These are phyloP conservation scores for Trichoderma gracile DNA, from an alignment of 2,329 filamentous ascomycete genomes.

Conservation along the genomic window DNA sequence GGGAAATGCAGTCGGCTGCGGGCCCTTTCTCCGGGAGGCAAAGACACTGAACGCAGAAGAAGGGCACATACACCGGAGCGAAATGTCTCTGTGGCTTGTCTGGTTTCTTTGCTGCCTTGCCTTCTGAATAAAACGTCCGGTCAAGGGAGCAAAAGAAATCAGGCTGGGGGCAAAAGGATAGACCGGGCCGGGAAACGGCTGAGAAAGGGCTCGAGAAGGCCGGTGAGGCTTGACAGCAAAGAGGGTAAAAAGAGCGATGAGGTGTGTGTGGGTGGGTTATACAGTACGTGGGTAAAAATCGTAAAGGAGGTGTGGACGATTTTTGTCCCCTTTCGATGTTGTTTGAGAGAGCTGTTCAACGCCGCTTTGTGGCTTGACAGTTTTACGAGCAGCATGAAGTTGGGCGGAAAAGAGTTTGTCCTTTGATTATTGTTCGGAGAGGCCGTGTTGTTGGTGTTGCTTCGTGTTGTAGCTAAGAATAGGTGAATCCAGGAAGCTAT, in stretches of 20 bases:
- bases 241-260: not conserved
- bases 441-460: not conserved
- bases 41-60: too few species aligned
- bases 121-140: too few species aligned
- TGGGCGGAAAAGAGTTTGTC: slow-evolving; percentile 6
- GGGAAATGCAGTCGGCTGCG: too few species aligned
- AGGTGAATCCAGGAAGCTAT: not conserved
- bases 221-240: not conserved
- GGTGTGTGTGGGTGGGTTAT: slow-evolving; percentile 21
- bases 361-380: not conserved
- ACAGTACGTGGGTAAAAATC: slow-evolving; percentile 11
- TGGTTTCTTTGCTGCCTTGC: too few species aligned
- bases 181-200: too few species aligned
- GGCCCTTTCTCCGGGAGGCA: too few species aligned
- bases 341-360: too few species aligned
- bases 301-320: not conserved
- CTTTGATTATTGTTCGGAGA: not conserved
- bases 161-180: too few species aligned
- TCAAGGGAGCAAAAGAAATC: too few species aligned
- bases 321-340: not conserved
- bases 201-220: not conserved
- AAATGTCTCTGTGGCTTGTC: too few species aligned
- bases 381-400: not conserved
- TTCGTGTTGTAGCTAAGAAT: slow-evolving; percentile 1
- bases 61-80: too few species aligned